Conservation (phyloP, 106 monocot genomes). For the Apostasia shenzhenica region DNA sequence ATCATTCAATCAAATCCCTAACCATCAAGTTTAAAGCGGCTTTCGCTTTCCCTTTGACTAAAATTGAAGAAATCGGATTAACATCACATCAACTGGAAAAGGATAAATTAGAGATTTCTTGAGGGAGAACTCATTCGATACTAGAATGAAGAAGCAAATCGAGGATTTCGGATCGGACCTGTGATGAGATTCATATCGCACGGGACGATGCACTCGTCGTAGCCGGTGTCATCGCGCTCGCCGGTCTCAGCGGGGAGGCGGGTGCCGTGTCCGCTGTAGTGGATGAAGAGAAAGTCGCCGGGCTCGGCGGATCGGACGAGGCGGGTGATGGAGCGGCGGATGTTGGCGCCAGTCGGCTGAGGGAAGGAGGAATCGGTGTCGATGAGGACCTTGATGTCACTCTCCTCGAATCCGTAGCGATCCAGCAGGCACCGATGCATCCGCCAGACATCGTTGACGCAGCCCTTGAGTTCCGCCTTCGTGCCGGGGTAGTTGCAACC, state of each 20-base stretch:
- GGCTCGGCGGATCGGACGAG: slow-evolving; percentile 47
- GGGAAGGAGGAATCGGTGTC: slow-evolving; percentile 54
- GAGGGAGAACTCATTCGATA: no score
- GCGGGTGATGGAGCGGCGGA: slow-evolving; percentile 53
- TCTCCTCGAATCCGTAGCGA: slow-evolving; percentile 70
- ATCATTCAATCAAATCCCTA: no score
- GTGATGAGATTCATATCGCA: slow-evolving; percentile 31
- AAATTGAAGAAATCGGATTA: no score
- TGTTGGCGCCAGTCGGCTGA: slow-evolving; percentile 82
- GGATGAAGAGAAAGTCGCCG: slow-evolving; percentile 82
- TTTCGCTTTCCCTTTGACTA: no score
- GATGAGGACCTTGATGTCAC: slow-evolving; percentile 69
- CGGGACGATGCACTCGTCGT: slow-evolving; percentile 29
- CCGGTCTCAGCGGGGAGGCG: slow-evolving; percentile 94
- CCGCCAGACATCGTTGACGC: slow-evolving; percentile 88
- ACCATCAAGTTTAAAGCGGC: no score
- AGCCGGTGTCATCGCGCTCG: slow-evolving; percentile 85
- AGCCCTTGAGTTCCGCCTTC: slow-evolving; percentile 87
- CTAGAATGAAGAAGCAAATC: not conserved
- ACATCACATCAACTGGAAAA: no score
- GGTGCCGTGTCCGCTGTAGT: slow-evolving; percentile 95
- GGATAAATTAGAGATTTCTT: no score
- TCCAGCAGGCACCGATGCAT: slow-evolving; percentile 73
- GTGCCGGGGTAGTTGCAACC: slow-evolving; percentile 90
- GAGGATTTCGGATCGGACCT: slow-evolving; percentile 3